Evolutionary conservation across 2,329 filamentous ascomycete genomes (phyloP).

Genomic region (Neofusicoccum parvum): DNA sequence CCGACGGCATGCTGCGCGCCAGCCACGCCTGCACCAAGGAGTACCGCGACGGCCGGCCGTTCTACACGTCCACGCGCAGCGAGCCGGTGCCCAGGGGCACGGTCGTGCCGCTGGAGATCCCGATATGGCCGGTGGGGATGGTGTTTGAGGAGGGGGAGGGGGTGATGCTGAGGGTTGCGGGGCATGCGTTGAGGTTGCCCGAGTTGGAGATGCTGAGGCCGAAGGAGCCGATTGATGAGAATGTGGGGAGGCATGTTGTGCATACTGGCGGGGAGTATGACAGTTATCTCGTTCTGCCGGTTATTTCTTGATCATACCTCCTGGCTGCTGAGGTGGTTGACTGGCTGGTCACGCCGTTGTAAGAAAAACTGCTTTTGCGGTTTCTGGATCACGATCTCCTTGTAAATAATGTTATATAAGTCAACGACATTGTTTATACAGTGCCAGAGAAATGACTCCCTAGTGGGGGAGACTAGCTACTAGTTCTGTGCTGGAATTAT

Average conservation of each 20-base stretch:
- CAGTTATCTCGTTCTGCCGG: neutral
- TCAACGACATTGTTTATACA: no score
- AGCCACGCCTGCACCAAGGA: conserved; percentile 20
- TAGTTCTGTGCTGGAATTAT: no score
- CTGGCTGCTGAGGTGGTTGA: no score
- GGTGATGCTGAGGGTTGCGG: conserved; percentile 7
- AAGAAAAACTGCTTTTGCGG: no score
- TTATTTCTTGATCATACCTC: neutral
- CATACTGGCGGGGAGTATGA: conserved; percentile 6
- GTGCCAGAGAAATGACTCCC: no score
- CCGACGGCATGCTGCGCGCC: conserved; percentile 26
- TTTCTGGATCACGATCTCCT: no score
- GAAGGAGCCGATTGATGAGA: neutral
- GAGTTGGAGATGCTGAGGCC: neutral
- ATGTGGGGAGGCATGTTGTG: neutral
- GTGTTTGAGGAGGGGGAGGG: conserved; percentile 49
- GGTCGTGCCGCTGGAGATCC: conserved; percentile 51
- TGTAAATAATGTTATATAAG: no score
- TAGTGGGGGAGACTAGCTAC: no score
- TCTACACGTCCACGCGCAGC: conserved; percentile 37
- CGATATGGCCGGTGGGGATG: conserved; percentile 51
- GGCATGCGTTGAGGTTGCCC: neutral
- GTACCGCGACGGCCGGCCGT: neutral
- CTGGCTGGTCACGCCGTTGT: no score
- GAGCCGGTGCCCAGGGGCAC: conserved; percentile 45